Evolutionary conservation across 495 filamentous ascomycete genomes (phyloP).

Genomic region (Podospora sp.): DNA sequence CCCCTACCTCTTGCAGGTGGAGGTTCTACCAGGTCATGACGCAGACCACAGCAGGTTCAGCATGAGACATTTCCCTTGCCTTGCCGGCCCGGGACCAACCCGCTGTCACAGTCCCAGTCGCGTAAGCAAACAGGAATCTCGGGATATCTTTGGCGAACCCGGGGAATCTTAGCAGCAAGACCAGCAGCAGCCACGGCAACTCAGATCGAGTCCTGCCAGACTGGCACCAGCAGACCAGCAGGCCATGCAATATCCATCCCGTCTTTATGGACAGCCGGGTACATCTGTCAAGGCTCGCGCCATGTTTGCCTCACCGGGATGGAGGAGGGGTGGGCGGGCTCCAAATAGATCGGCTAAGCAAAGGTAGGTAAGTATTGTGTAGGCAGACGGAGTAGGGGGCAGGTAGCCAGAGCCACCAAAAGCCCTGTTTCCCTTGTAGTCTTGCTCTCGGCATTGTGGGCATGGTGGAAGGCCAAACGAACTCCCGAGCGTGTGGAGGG

Average conservation of each 20-base stretch:
- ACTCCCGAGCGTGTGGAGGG: neutral
- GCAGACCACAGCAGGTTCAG: too few relatives aligned
- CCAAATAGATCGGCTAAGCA: neutral
- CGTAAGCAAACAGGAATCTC: neutral
- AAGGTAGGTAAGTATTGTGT: neutral
- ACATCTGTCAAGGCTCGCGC: neutral
- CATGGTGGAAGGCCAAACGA: slow-evolving; percentile 10
- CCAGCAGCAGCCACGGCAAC: neutral
- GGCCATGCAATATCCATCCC: slow-evolving; percentile 10
- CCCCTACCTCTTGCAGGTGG: too few relatives aligned
- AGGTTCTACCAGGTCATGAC: too few relatives aligned
- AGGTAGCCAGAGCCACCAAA: neutral
- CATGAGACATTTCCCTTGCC: too few relatives aligned
- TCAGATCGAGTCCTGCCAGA: neutral
- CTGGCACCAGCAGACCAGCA: neutral
- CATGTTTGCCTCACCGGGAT: slow-evolving; percentile 5
- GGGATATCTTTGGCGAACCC: neutral
- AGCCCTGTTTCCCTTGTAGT: slow-evolving; percentile 6
- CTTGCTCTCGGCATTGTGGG: slow-evolving; percentile 13
- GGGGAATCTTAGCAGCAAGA: neutral
- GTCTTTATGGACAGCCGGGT: neutral
- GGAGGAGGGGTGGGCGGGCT: neutral
- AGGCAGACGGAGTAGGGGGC: neutral
- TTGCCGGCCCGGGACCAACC: too few relatives aligned
- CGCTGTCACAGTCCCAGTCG: too few relatives aligned